Evolutionary conservation across 2,329 filamentous ascomycete species (phyloP), one percentile per base, ranked within the genome.

Genomic region (Hirsutella minnesotensis): DNA sequence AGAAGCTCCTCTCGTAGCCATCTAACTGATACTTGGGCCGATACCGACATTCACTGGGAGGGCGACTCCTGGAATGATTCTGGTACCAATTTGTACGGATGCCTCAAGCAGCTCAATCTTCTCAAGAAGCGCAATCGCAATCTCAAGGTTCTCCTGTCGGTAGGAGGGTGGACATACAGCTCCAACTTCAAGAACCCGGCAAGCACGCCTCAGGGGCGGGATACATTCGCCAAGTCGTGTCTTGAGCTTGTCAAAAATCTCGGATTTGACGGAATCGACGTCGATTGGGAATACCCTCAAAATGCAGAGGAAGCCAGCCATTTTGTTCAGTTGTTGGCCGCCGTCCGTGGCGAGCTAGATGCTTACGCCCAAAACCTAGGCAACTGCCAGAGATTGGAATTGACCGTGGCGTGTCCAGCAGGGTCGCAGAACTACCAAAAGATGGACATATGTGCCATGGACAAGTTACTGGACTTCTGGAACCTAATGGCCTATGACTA

Each of bases 131-230:
- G 73, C 47, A 85, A 95, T 61, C 81, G 87, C 39, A 81, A 89
- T 51, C 70, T 95, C 47, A 95, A 95, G 61, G 69, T 92, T 3
- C 72, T 95, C 12, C 74, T 95, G 4, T 88, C 83, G 42, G 86
- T 95, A 47, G 89, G 89, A 47, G 90, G 90, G 40, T 95, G 88
- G 88, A 94, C 88, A 0, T 95, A 94, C 61, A 86, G 82, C 48
- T 68, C 75, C 60, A 92, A 94, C 65, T 94, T 95, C 62, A 73
- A 76, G n/a, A 66, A 64, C 22, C 83, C 87, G 0, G 82, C 83
- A 1, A 83, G 83, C 35, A 87, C 83, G 0, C 69, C 77, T 0
- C 62, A 73, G 20, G 86, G 87, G 9, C 76, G 88, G 8, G 67
- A 70, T 24, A 72, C 58, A 1, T 95, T 95, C 62, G 89, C 87